Base-by-base conservation (phyloP, 2,329 filamentous ascomycete species). In the Cladosporium sp. region DNA sequence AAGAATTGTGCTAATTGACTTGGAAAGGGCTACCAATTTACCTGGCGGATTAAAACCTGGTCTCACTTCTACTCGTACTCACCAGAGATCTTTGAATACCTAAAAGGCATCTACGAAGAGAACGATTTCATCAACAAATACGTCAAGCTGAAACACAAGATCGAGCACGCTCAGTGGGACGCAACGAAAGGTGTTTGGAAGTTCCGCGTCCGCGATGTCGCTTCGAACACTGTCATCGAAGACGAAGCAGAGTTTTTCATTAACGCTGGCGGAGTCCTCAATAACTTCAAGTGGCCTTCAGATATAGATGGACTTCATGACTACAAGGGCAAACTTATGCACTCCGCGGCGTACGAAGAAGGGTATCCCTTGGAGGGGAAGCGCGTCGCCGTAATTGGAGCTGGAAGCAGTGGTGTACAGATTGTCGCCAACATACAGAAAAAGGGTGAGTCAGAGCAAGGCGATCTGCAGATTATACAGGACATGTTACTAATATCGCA, bases 41-140 rank as follows among this genome's bases (percentile, higher is more conserved):
- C 78, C 7, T 85, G 83, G 76, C 82, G 82, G 66, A 83, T 82
- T 72, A 82, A 76, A 65, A 70, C 78, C 0, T 84, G 81, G 82
- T 78, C 78, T 6, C 78, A 80, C 14, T 83, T 82, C 70, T 84
- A 83, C 70, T 80, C 80, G 2, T 79, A 78, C 33, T 77, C 79
- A 0, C 76, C 79, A 1, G 82, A 85, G 70, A 85, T 85, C 14
- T 81, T 80, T 75, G 71, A 75, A 21, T 84, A 85, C 65, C 76
- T 83, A 66, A 82, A 83, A 68, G 73, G 72, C 1, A 78, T 84
- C 33, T 80, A 78, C 21, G 69, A 76, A 11, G 78, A 81, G 61
- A 78, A 81, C 64, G 76, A 79, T 44, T 81, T 82, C 67, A 78
- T 80, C 66, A 75, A 76, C 67, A 80, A 81, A 67, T 79, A 81